Evolutionary conservation across 345 rosid species (phyloP).

Genomic region (Linum usitatissimum): DNA sequence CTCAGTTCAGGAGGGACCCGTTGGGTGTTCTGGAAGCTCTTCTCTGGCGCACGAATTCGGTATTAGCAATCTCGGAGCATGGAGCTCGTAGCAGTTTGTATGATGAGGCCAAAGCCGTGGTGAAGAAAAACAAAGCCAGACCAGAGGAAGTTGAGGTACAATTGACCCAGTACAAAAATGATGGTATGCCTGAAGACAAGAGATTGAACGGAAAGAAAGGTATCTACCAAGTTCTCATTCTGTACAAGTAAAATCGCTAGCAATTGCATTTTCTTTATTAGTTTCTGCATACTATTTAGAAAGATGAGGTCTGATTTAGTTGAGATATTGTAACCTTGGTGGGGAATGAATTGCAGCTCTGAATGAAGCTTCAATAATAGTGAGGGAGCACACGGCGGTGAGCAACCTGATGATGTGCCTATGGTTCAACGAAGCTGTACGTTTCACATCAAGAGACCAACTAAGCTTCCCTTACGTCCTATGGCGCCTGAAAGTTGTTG

Average conservation of each 20-base stretch:
- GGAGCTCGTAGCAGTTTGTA: conserved; percentile 95
- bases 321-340: neutral
- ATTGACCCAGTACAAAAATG: conserved; percentile 50
- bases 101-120: conserved; percentile 88
- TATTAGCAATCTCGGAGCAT: conserved; percentile 83
- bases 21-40: conserved; percentile 82
- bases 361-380: conserved; percentile 81
- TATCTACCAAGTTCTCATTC: conserved; percentile 9
- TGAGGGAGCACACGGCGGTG: conserved; percentile 69
- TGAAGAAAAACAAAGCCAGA: conserved; percentile 76
- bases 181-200: conserved; percentile 69
- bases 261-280: neutral
- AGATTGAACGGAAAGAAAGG: conserved; percentile 80
- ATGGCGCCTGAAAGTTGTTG: conserved; percentile 66
- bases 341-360: conserved; percentile 44
- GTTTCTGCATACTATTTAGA: neutral
- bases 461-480: conserved; percentile 85
- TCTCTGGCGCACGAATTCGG: conserved; percentile 81
- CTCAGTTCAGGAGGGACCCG: conserved; percentile 94
- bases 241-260: neutral
- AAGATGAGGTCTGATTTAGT: neutral
- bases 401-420: conserved; percentile 80
- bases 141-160: conserved; percentile 88
- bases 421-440: conserved; percentile 96
- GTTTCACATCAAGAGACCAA: conserved; percentile 88